Percentiles rank a stretch among this genome's conserved stretches.
Evolutionary conservation across 139 green algal genomes (phyloP).

Genomic region (Auxenochlorella protothecoides): DNA sequence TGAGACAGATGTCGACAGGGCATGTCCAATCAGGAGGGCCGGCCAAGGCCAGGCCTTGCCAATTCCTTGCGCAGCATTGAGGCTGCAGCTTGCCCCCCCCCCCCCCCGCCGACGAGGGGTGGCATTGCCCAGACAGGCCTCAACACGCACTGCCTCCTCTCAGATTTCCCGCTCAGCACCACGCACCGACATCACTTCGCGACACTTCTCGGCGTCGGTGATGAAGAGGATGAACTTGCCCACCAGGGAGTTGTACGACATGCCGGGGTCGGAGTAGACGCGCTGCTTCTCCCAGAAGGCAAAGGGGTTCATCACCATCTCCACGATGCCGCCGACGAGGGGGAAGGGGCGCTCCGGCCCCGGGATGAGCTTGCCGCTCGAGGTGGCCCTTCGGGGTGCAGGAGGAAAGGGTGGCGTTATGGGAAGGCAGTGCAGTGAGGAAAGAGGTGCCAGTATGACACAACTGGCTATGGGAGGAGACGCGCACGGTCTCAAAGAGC

Average conservation of each 20-base stretch:
- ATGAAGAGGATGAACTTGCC: constrained; percentile 70
- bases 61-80: too few relatives aligned
- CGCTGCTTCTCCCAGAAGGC: constrained; percentile 33
- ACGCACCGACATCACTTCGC: constrained; percentile 43
- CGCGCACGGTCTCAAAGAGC: not conserved
- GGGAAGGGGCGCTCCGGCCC: constrained; percentile 42
- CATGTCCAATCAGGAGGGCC: too few relatives aligned
- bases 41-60: too few relatives aligned
- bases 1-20: too few relatives aligned
- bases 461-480: constrained; percentile 5
- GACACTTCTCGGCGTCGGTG: constrained; percentile 55
- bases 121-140: not conserved
- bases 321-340: constrained; percentile 62
- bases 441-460: not conserved
- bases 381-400: constrained; percentile 17
- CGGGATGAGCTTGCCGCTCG: constrained; percentile 27
- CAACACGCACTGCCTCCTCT: too few relatives aligned
- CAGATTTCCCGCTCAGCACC: too few relatives aligned
- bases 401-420: too few relatives aligned
- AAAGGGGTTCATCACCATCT: constrained; percentile 69
- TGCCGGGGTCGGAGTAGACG: constrained; percentile 28
- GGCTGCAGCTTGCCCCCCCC: too few relatives aligned
- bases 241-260: constrained; percentile 64
- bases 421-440: not conserved
- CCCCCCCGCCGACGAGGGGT: not conserved